Percentiles rank a stretch among this genome's conserved stretches.
Evolutionary conservation across 2,329 filamentous ascomycete genomes (phyloP).

Genomic region (Fusarium lateritium): DNA sequence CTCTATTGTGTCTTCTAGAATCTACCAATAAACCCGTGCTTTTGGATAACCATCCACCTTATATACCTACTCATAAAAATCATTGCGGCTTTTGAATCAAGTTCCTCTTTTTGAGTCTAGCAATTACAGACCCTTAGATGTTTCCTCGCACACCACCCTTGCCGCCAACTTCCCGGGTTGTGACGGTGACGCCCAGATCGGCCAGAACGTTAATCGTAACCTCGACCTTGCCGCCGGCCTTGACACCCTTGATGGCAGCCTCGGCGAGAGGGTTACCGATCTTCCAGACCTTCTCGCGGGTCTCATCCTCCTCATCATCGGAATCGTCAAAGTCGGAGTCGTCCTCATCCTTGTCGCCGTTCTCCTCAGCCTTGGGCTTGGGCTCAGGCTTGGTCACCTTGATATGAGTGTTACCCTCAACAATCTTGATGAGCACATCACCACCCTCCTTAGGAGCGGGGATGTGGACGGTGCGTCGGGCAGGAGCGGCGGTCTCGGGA

Average conservation of each 20-base stretch:
- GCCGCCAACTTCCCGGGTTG: constrained; percentile 86
- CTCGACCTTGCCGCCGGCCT: constrained; percentile 93
- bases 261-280: constrained; percentile 86
- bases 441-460: constrained; percentile 83
- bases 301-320: constrained; percentile 86
- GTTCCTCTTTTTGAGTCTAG: constrained; percentile 26
- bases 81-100: constrained; percentile 40
- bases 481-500: constrained; percentile 90
- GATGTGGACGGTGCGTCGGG: constrained; percentile 87
- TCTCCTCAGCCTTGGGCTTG: constrained; percentile 76
- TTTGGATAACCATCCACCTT: constrained; percentile 43
- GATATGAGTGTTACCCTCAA: constrained; percentile 91
- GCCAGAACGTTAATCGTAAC: constrained; percentile 89
- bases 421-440: constrained; percentile 88
- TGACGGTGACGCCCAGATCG: constrained; percentile 84
- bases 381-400: constrained; percentile 91
- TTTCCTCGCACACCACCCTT: constrained; percentile 85
- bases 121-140: constrained; percentile 52
- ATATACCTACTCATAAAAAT: constrained; percentile 42
- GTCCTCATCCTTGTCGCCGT: constrained; percentile 77
- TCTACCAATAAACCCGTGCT: constrained; percentile 48
- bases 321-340: constrained; percentile 71
- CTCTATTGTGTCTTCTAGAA: constrained; percentile 49
- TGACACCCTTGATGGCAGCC: constrained; percentile 84
- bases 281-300: constrained; percentile 93